Evolutionary conservation across 805 yeast species (phyloP).

Genomic region (Lachancea lanzarotensis): DNA sequence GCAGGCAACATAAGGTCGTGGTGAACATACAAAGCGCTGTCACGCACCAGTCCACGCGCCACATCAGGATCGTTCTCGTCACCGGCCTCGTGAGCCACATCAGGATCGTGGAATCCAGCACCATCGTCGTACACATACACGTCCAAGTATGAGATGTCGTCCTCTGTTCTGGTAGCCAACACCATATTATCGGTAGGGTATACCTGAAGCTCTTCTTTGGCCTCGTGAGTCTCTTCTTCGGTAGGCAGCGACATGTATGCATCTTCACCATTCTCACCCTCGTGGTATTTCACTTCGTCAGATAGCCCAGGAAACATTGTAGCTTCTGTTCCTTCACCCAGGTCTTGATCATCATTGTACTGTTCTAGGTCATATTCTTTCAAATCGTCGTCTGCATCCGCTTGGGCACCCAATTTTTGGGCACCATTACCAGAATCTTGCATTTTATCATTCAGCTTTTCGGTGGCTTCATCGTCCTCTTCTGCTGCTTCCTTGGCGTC

Average conservation of each 20-base stretch:
- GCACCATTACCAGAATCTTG: conserved; percentile 2
- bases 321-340: conserved; percentile 49
- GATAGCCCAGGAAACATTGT: conserved; percentile 68
- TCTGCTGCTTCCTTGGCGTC: conserved; percentile 62
- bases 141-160: conserved; percentile 85
- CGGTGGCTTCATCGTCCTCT: conserved; percentile 31
- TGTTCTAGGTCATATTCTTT: conserved; percentile 82
- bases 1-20: conserved; percentile 97
- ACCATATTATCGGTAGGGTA: conserved; percentile 86
- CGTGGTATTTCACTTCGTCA: conserved; percentile 54
- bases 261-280: conserved; percentile 38
- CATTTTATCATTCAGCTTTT: conserved; percentile 26
- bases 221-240: conserved; percentile 59
- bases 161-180: conserved; percentile 91
- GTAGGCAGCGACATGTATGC: conserved; percentile 42
- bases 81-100: conserved; percentile 55
- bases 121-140: conserved; percentile 93
- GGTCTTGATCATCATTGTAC: conserved; percentile 65
- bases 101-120: conserved; percentile 70
- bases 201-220: conserved; percentile 75
- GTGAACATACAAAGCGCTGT: conserved; percentile 77
- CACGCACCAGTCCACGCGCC: conserved; percentile 66
- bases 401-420: conserved; percentile 40
- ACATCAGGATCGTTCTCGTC: conserved; percentile 68
- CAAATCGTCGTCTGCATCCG: conserved; percentile 73